Evolutionary conservation across 352 stramenopile species (phyloP).

Genomic region (Blastocystis hominis): DNA sequence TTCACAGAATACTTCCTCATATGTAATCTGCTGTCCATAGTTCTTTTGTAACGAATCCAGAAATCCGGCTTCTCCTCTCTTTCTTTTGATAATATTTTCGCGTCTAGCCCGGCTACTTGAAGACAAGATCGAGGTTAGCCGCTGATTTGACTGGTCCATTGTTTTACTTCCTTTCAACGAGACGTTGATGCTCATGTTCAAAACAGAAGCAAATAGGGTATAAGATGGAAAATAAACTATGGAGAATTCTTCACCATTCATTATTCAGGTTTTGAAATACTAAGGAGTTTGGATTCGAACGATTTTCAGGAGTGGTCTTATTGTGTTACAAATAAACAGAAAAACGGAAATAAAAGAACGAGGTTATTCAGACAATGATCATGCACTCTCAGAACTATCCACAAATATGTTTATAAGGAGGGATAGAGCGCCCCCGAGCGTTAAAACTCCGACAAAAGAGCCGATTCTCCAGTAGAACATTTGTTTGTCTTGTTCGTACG

Average conservation of each 20-base stretch:
- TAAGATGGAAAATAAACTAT: neutral
- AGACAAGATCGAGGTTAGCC: constrained; percentile 18
- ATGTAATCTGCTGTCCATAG: neutral
- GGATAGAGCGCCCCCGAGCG: neutral
- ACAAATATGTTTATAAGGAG: neutral
- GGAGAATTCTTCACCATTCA: neutral
- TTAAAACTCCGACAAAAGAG: neutral
- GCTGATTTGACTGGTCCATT: constrained; percentile 4
- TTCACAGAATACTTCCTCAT: constrained; percentile 9
- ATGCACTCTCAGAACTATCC: neutral
- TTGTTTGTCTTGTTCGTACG: neutral
- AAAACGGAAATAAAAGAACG: too few species aligned
- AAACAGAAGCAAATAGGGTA: neutral
- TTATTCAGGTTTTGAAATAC: neutral
- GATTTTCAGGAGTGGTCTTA: neutral
- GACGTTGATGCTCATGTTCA: constrained; percentile 38
- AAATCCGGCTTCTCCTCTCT: neutral
- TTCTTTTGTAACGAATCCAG: neutral
- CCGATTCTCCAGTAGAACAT: neutral
- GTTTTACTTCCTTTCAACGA: constrained; percentile 29
- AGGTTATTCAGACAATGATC: too few species aligned
- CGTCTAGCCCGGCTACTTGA: constrained; percentile 5
- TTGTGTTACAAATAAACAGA: neutral
- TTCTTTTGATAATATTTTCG: constrained; percentile 50
- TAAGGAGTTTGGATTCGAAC: neutral